These are phyloP conservation scores for Candida awuae DNA, from an alignment of 805 yeast species.

Conservation along the genomic window DNA sequence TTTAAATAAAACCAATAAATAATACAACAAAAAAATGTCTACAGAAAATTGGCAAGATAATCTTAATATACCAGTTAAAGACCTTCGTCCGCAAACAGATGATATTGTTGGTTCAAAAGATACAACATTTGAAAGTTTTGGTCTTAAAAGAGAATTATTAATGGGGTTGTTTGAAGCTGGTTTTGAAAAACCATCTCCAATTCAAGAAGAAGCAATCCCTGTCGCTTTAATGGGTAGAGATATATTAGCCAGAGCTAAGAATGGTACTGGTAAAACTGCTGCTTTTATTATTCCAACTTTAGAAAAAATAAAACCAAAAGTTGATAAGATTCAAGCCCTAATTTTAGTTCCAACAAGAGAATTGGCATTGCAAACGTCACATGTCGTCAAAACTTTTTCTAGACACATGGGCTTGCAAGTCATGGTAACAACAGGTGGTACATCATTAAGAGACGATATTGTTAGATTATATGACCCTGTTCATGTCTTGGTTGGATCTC, in stretches of 20 bases:
- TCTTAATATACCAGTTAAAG: conserved; percentile 73
- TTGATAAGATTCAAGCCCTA: conserved; percentile 80
- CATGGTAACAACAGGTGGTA: conserved; percentile 99
- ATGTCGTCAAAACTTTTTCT: conserved; percentile 92
- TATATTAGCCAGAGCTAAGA: conserved; percentile 93
- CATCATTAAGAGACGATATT: conserved; percentile 88
- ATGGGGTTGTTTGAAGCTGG: conserved; percentile 99
- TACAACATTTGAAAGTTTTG: conserved; percentile 83
- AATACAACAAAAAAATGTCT: conserved; percentile 20
- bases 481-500: conserved; percentile 93
- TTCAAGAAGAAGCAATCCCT: conserved; percentile 95
- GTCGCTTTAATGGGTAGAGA: conserved; percentile 94
- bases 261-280: conserved; percentile 98
- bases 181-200: conserved; percentile 95
- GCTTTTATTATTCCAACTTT: conserved; percentile 92
- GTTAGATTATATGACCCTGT: conserved; percentile 88
- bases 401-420: conserved; percentile 87
- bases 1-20: too few relatives aligned
- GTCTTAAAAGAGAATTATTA: conserved; percentile 81
- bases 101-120: conserved; percentile 92
- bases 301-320: conserved; percentile 79
- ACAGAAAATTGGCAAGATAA: conserved; percentile 60
- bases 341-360: conserved; percentile 97
- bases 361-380: conserved; percentile 94
- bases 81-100: conserved; percentile 92